Evolutionary conservation across 1,284 basidiomycete genomes (phyloP).

Genomic region (Moesziomyces sp.): DNA sequence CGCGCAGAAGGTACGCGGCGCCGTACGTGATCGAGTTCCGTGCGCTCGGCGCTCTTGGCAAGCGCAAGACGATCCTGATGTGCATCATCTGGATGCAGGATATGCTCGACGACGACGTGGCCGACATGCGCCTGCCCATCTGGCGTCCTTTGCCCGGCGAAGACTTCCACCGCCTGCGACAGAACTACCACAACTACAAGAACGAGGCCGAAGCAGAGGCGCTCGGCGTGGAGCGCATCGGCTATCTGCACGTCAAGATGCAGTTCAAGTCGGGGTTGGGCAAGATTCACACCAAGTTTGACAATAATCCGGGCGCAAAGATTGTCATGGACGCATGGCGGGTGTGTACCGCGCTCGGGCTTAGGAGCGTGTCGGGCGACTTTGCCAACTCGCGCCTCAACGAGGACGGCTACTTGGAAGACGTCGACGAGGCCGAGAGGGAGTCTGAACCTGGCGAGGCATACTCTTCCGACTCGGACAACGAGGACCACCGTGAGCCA

Average conservation of each 20-base stretch:
- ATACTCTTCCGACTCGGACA: neutral
- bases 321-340: constrained; percentile 52
- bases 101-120: constrained; percentile 46
- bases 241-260: constrained; percentile 34
- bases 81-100: constrained; percentile 54
- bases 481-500: neutral
- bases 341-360: constrained; percentile 36
- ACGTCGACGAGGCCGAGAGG: neutral
- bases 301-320: constrained; percentile 34
- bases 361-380: constrained; percentile 41
- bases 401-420: constrained; percentile 19
- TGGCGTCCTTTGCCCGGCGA: constrained; percentile 20
- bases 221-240: constrained; percentile 38
- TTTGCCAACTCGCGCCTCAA: constrained; percentile 27
- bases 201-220: constrained; percentile 34
- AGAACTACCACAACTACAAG: constrained; percentile 49
- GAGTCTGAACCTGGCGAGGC: neutral
- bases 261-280: constrained; percentile 57
- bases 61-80: constrained; percentile 30
- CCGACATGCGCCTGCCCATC: constrained; percentile 38
- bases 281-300: constrained; percentile 43
- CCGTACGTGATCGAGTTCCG: constrained; percentile 53
- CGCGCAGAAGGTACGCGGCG: constrained; percentile 40
- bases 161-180: constrained; percentile 48
- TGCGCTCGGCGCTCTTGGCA: constrained; percentile 27